A percentile compares a stretch with the other conserved stretches of the same genome.
These are phyloP conservation scores for Bipolaris oryzae DNA, from an alignment of 2,329 filamentous ascomycete species.

Conservation along the genomic window DNA sequence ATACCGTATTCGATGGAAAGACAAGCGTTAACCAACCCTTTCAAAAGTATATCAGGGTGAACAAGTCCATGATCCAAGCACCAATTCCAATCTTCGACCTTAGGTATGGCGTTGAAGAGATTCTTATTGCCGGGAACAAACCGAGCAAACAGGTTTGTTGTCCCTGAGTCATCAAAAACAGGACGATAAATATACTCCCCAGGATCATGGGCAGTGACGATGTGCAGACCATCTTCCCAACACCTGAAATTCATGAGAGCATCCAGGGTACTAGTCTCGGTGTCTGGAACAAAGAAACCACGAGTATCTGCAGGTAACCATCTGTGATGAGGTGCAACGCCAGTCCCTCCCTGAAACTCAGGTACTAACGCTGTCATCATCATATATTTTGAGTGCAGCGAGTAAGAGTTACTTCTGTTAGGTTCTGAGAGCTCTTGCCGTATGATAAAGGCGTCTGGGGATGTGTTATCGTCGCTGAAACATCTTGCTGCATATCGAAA, in stretches of 20 bases:
- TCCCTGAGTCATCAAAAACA: background rate
- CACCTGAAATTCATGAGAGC: background rate
- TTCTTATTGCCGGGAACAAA: no score
- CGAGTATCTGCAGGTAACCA: background rate
- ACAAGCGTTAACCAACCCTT: background rate
- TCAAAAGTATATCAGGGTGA: no score
- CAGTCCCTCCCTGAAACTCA: background rate
- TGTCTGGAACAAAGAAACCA: background rate
- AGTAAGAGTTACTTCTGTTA: background rate
- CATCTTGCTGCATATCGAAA: background rate
- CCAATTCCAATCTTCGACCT: background rate
- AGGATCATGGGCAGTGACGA: no score
- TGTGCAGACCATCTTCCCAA: no score
- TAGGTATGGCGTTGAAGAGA: background rate
- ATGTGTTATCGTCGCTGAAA: background rate
- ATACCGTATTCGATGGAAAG: no score
- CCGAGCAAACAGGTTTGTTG: background rate
- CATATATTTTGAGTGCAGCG: background rate
- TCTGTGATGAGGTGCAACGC: background rate
- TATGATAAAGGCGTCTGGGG: background rate
- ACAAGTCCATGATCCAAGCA: background rate
- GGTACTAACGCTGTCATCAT: background rate
- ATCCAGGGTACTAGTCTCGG: background rate
- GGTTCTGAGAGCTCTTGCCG: background rate
- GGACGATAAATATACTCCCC: background rate